Evolutionary conservation across 805 yeast species (phyloP), one percentile per base, ranked within the genome.

Genomic region (Metschnikowia santaceciliae): DNA sequence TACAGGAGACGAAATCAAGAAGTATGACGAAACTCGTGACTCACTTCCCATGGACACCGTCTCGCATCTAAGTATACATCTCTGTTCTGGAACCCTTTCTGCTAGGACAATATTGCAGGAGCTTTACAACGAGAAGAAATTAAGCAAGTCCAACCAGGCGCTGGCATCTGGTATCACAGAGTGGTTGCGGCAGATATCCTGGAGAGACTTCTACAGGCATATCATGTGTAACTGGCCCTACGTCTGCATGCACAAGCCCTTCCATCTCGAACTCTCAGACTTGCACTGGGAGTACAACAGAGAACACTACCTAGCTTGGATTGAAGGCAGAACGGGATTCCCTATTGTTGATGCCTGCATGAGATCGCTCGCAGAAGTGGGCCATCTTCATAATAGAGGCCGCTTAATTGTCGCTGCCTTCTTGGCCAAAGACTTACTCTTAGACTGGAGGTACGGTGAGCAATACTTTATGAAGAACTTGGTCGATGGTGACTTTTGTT

Each of bases 311-410:
- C 66, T 68, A 20, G 70, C 69, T 19, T 81, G 85, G 86, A 74
- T 80, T 52, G 58, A 67, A 22, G 86, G 85, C 0, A 61, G 61
- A 19, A 81, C 85, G 0, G 86, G 85, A 1, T 71, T 69, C 46
- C 84, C 86, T 0, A 69, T 81, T 10, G 77, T 81, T 3, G 86
- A 81, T 58, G 85, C 85, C 1, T 72, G 78, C 37, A 81, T 81
- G 85, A 66, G 81, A 34, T 72, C 80, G 57, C 64, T 81, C 36
- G 63, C 71, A 35, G 63, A 67, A n/a, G 78, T 81, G 1, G 84
- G 83, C 0, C 79, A 76, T 56, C 71, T 80, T 70, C 78, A 74
- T 57, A 81, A 81, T 60, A 63, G 86, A 26, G 70, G 77, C 46
- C 68, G 86, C 34, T 77, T 81, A 82, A 74, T 79, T 30, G 76